Base-by-base conservation (phyloP, 1,284 basidiomycete genomes). In the Malassezia psittaci region DNA sequence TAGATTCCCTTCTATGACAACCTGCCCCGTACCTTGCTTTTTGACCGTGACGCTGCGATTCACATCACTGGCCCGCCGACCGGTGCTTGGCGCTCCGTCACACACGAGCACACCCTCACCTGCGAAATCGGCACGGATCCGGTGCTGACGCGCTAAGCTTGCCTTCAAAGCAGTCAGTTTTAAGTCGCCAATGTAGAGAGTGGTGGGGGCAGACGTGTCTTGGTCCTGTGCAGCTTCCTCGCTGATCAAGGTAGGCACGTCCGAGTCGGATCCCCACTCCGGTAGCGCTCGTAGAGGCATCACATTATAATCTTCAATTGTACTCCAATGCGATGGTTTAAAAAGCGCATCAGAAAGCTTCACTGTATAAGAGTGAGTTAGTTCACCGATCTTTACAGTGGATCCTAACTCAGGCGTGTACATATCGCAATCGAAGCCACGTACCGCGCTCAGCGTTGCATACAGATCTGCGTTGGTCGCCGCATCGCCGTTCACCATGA, bases 251-350 rank as follows among this genome's bases (percentile, higher is more conserved):
- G 77, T 76, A 0, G 80, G 80, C 7, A 81, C 75, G 7, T 78
- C 77, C n/a, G 89, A 88, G 59, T 85, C 90, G 10, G 87, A 83
- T 47, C 87, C 84, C 43, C 84, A 83, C 5, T 85, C 81, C 32
- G 96, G 83, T 24, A 86, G 82, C 24, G 90, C 93, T 33, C 84
- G 84, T 38, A 96, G 83, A 74, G 86, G 90, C 16, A 87, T 88
- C 39, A 98, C 86, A 75, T 96, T 90, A 73, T 91, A 96, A 68
- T 94, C 93, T 69, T 98, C 94, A 70, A 96, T 94, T 87, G 93
- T 62, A 11, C 90, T 91, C 83, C 96, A 86, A 73, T 85, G 85
- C 58, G 96, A 77, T 1, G 83, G 82, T 3, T 80, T 81, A 61
- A 94, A 77, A 58, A 96, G 78, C 64, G 86, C 83, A 61, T 98